These are phyloP conservation scores for Hypomyces rosellus DNA, from an alignment of 2,329 filamentous ascomycete species.

Conservation along the genomic window DNA sequence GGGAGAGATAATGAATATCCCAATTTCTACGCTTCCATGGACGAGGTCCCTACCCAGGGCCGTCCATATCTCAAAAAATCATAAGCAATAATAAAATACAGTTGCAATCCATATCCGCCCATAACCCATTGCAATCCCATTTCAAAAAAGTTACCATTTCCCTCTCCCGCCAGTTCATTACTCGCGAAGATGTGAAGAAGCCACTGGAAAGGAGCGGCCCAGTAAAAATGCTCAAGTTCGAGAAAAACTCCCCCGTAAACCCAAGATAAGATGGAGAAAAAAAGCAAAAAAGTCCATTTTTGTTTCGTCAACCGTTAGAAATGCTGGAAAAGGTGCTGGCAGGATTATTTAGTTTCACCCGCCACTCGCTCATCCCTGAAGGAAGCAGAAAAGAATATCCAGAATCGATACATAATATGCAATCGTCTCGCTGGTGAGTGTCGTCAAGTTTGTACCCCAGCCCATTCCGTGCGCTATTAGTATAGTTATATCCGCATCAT, in stretches of 20 bases:
- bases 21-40: slow-evolving; percentile 10
- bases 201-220: slow-evolving; percentile 11
- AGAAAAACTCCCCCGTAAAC: slow-evolving; percentile 8
- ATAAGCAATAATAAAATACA: slow-evolving; percentile 14
- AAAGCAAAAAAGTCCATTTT: slow-evolving; percentile 5
- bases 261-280: slow-evolving; percentile 4
- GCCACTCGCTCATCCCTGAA: slow-evolving; percentile 1
- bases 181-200: slow-evolving; percentile 3
- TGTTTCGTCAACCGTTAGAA: slow-evolving; percentile 9
- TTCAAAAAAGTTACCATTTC: slow-evolving; percentile 2
- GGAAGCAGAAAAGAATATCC: slow-evolving; percentile 10
- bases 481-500: background rate
- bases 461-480: background rate
- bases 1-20: background rate
- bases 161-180: slow-evolving; percentile 3
- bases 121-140: slow-evolving; percentile 8
- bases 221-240: slow-evolving; percentile 5
- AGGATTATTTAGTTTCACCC: background rate
- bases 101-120: slow-evolving; percentile 7
- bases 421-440: background rate
- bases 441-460: background rate
- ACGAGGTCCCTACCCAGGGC: slow-evolving; percentile 8
- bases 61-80: slow-evolving; percentile 3
- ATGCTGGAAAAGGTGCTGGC: background rate
- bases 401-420: slow-evolving; percentile 8